Percentiles rank a stretch among this genome's conserved stretches.
These are phyloP conservation scores for Centrapalus pauciflorus DNA, from an alignment of 129 eudicot species.

Conservation along the genomic window DNA sequence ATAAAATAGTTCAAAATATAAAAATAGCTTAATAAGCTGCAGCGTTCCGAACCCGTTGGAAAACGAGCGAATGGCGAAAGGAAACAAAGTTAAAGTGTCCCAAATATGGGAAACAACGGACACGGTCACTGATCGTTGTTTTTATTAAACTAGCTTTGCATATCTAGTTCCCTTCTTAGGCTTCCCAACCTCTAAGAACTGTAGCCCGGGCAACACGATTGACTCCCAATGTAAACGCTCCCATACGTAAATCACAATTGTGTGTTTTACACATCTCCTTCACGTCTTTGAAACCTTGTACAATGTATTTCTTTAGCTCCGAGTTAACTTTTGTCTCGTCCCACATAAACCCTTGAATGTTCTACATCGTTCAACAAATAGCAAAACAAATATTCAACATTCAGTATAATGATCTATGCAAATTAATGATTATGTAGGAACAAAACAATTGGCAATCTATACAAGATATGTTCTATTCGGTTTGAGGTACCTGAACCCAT, in stretches of 20 bases:
- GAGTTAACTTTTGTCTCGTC: conserved; percentile 78
- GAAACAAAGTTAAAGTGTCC: conserved; percentile 2
- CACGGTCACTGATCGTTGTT: too few species aligned
- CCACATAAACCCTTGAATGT: conserved; percentile 99
- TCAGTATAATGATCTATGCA: too few species aligned
- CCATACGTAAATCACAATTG: conserved; percentile 96
- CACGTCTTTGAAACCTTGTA: conserved; percentile 69
- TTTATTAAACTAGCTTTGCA: conserved; percentile 6
- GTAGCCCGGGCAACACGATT: conserved; percentile 97
- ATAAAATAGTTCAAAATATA: conserved; percentile 11
- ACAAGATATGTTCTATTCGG: too few species aligned
- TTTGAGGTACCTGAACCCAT: conserved; percentile 88
- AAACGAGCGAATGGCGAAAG: background rate
- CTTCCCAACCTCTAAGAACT: conserved; percentile 98
- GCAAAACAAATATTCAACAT: too few species aligned
- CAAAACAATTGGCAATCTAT: too few species aligned
- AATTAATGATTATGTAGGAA: background rate
- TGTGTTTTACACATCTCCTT: conserved; percentile 93
- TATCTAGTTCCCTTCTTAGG: conserved; percentile 37
- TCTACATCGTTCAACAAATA: conserved; percentile 37
- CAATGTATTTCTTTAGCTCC: conserved; percentile 87
- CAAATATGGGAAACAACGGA: too few species aligned
- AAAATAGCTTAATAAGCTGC: conserved; percentile 7
- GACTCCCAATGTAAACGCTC: conserved; percentile 89
- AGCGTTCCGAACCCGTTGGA: background rate